Evolutionary conservation across 192 early-diverging fungal species (phyloP).

Genomic region (Backusella sp.): DNA sequence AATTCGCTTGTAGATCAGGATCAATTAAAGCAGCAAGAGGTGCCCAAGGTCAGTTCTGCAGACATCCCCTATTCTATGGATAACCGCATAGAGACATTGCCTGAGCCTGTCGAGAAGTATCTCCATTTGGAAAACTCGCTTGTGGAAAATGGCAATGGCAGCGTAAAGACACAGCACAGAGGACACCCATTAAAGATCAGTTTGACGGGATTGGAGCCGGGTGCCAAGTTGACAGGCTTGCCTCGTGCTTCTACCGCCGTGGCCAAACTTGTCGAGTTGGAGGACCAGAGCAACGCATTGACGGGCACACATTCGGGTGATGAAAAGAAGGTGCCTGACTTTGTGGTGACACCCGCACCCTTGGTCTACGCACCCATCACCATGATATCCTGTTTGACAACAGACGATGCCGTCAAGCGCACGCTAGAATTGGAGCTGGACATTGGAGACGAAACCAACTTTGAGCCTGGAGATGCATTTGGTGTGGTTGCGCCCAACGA

Average conservation of each 20-base stretch:
- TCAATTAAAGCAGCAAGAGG: not conserved
- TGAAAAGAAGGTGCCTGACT: slow-evolving; percentile 33
- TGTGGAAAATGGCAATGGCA: not conserved
- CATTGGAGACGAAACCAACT: slow-evolving; percentile 37
- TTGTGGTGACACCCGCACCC: slow-evolving; percentile 44
- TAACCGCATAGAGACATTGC: slow-evolving; percentile 6
- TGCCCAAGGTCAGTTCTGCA: slow-evolving; percentile 5
- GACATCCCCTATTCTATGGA: slow-evolving; percentile 12
- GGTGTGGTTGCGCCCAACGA: slow-evolving; percentile 88
- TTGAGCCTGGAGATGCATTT: slow-evolving; percentile 81
- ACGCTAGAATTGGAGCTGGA: slow-evolving; percentile 62
- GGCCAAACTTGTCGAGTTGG: slow-evolving; percentile 38
- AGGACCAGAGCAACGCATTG: not conserved
- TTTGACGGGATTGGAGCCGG: slow-evolving; percentile 44
- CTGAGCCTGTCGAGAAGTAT: slow-evolving; percentile 21
- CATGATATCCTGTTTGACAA: slow-evolving; percentile 58
- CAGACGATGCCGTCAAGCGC: slow-evolving; percentile 68
- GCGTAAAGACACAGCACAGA: not conserved
- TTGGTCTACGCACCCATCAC: slow-evolving; percentile 54
- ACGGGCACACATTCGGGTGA: not conserved
- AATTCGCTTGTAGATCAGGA: slow-evolving; percentile 15
- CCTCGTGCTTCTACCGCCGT: slow-evolving; percentile 51
- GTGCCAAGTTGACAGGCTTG: slow-evolving; percentile 54
- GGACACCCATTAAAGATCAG: slow-evolving; percentile 43
- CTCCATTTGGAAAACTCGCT: slow-evolving; percentile 12